These are phyloP conservation scores for Suillus decipiens DNA, from an alignment of 768 basidiomycete species.

Conservation along the genomic window DNA sequence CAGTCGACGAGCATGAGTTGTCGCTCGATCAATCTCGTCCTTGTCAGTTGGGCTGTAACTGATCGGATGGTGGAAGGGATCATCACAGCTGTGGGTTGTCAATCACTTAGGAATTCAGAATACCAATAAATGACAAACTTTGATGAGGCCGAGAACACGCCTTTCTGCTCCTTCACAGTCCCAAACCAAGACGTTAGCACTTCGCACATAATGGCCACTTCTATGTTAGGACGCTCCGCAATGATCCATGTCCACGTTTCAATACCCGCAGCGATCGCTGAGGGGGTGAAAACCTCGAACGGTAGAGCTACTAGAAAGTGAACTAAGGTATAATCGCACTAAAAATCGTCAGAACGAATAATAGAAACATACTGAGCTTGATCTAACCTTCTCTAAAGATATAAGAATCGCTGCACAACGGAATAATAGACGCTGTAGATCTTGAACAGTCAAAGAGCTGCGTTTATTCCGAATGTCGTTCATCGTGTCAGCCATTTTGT, in stretches of 20 bases:
- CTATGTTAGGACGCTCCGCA: constrained; percentile 77
- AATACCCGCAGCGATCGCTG: constrained; percentile 82
- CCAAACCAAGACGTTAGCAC: constrained; percentile 86
- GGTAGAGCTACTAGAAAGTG: constrained; percentile 88
- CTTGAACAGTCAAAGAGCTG: constrained; percentile 74
- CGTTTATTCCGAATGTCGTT: constrained; percentile 71
- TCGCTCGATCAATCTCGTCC: constrained; percentile 73
- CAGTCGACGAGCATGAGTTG: constrained; percentile 67
- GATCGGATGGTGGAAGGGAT: constrained; percentile 86
- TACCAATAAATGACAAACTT: constrained; percentile 60
- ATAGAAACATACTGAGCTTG: constrained; percentile 3
- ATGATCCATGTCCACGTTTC: constrained; percentile 98
- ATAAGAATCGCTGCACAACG: constrained; percentile 84
- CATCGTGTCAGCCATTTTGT: constrained; percentile 65
- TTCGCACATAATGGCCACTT: constrained; percentile 84
- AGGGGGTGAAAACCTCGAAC: constrained; percentile 85
- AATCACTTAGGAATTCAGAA: constrained; percentile 9
- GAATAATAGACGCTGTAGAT: constrained; percentile 83
- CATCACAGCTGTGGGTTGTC: constrained; percentile 60
- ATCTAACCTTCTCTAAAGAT: constrained; percentile 57
- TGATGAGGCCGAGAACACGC: constrained; percentile 78
- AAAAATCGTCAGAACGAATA: not conserved
- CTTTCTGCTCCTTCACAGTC: constrained; percentile 74
- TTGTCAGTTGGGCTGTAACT: constrained; percentile 91
- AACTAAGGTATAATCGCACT: constrained; percentile 86